Evolutionary conservation across 2,329 filamentous ascomycete species (phyloP), one percentile per base, ranked within the genome.

Genomic region (Fusarium domesticum): DNA sequence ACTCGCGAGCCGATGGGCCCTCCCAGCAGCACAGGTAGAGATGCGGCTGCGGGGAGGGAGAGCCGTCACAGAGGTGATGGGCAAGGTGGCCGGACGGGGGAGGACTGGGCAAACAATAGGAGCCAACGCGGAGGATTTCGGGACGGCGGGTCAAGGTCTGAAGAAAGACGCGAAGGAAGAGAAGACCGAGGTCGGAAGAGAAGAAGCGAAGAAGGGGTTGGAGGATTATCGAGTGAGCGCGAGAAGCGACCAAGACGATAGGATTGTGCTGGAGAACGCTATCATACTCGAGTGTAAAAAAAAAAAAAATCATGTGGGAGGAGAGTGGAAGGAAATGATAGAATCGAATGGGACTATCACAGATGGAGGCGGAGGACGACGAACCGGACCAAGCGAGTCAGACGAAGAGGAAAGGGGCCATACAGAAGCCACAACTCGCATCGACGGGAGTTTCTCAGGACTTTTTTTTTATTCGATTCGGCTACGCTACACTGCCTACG

Each of bases 181-280:
- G 60, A 68, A 37, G 67, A 70, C 25, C 64, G 68, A 12, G 62
- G 64, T 25, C 63, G 67, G 47, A 65, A 70, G 57, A 56, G 68
- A 46, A 57, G 65, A 58, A 78, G 74, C 52, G 76, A 78, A 47
- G 77, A 78, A 39, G 71, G 70, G 16, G 57, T 61, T n/a, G 67
- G 64, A 28, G 51, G 54, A 16, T 47, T 65, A 49, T 53, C 60
- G 14, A 70, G 61, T 55, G 75, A 78, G 31, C 68, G 73, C 45
- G 77, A 81, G 48, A 81, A 81, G 69, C 70, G 78, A 61, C 70
- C 67, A 51, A 71, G 78, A 62, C 72, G 73, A 57, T 78, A 60
- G 43, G 38, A 37, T 36, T 39, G 48, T 40, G 39, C 36, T 19
- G 39, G 42, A 33, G 18, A 37, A 36, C 43, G 44, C 37, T 42